Evolutionary conservation across 495 filamentous ascomycete species (phyloP).

Genomic region (Amniculicola lignicola): DNA sequence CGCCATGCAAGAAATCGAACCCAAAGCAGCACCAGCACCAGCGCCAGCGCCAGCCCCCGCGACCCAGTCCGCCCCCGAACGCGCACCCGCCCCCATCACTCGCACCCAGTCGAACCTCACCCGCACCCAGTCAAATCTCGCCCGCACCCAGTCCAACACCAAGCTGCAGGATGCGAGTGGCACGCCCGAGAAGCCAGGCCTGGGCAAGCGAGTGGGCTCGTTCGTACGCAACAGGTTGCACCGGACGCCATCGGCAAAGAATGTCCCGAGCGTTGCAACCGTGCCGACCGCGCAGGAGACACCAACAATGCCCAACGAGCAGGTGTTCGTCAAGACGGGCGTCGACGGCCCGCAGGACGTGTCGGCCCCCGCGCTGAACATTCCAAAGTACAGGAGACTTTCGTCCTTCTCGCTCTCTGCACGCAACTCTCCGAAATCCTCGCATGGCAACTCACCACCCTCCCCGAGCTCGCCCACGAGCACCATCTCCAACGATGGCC

Average conservation of each 20-base stretch:
- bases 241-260: constrained; percentile 16
- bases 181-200: constrained; percentile 15
- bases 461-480: constrained; percentile 33
- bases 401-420: constrained; percentile 32
- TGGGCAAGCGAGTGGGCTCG: constrained; percentile 25
- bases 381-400: constrained; percentile 20
- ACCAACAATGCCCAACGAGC: constrained; percentile 1
- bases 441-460: constrained; percentile 30
- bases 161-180: neutral
- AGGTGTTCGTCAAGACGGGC: constrained; percentile 21
- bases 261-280: constrained; percentile 4
- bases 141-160: neutral
- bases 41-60: neutral
- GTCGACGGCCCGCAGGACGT: constrained; percentile 20
- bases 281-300: neutral
- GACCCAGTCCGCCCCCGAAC: neutral
- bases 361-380: constrained; percentile 12
- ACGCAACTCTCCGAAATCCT: constrained; percentile 28
- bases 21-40: neutral
- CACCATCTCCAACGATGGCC: constrained; percentile 29
- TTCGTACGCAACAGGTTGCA: constrained; percentile 29
- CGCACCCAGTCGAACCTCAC: constrained; percentile 13
- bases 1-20: neutral
- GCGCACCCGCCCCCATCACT: constrained; percentile 5
- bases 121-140: neutral